Base-by-base conservation (phyloP, 2,329 filamentous ascomycete genomes). In the Clonostachys chloroleuca region DNA sequence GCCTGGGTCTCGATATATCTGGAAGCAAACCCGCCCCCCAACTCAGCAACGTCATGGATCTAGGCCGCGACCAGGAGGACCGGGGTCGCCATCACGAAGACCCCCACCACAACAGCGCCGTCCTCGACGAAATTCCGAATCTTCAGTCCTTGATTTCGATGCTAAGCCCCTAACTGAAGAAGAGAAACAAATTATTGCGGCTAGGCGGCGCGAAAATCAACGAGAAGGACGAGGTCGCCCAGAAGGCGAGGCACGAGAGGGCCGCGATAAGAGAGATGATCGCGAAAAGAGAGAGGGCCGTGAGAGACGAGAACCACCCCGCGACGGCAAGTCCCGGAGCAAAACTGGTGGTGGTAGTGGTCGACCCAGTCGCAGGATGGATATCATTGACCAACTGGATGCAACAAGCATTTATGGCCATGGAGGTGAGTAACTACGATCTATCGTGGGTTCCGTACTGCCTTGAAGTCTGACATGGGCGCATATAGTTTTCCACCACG, bases 381-480 rank as follows among this genome's bases (percentile, higher is more conserved):
- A 99, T 64, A 80, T 97, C 42, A 97, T 99, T 59, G 94, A 99
- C 70, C 92, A 96, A 65, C 75, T 99, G 54, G 94, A 97, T 71
- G 92, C 94, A 52, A 96, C 92, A 5, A 92, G 92, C 64, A 95
- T 97, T 56, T 96, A 95, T 62, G 92, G 94, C 48, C 89, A 87
- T 58, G 92, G 92, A 68, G 74, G 90, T 95, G 75, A 70, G 89
- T 83, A 43, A 18, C 18, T 34, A 6, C 33, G 10, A 30, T 30
- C 9, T 30, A 10, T 30, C 8, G 2, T 30, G 24, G 10, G 9
- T 30, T 30, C 3, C 24, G 24, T 30, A 30, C 24, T 30, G 8
- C 10, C 24, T 30, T 30, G 24, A 30, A 10, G 24, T 30, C 8
- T 42, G n/a, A 10, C 12, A 30, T 17, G 40, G 12, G 24, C 12